Base-by-base conservation (phyloP, 768 basidiomycete genomes). In the Suillus placidus region DNA sequence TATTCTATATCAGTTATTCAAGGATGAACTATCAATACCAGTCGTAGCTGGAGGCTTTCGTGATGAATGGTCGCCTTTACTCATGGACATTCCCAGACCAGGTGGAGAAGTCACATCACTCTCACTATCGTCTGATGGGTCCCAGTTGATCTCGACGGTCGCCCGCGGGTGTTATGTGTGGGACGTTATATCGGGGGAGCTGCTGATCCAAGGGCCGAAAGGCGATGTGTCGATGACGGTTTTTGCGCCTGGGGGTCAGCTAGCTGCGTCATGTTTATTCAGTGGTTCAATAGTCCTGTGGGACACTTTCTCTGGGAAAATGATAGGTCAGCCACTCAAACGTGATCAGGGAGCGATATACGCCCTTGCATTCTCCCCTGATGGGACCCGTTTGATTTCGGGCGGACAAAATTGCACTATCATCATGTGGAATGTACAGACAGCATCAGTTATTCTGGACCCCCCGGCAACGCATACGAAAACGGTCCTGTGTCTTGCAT, bases 21-120 rank as follows among this genome's bases (percentile, higher is more conserved):
- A 76, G 49, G 65, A 71, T 1, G 73, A 75, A 26, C 60, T 68
- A 20, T 62, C 68, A 10, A 4, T 71, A 12, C 75, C 77, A 20
- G 6, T 68, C 54, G 40, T 78, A 47, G 67, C 52, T 1, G 77
- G 76, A 20, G 74, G 74, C 10, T 77, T 72, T 49, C 77, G 74
- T 6, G 70, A 75, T 45, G 69, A 68, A 30, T 77, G 76, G 76
- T 67, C 76, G 3, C 77, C 76, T 6, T 67, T 76, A 34, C 76
- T 78, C 23, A 75, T 67, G 16, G 75, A 76, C 42, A 75, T 76
- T 42, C 64, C 67, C 60, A 62, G 47, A 14, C 66, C 65, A 0
- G 72, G 70, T 32, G 63, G 45, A 26, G 61, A 61, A 18, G 65
- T 75, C 2, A 37, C 51, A 5, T 66, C 72, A 0, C 63, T 77